phyloP scores from a whole-genome alignment of 208 protist species.

The Trypanosoma congolense region DNA sequence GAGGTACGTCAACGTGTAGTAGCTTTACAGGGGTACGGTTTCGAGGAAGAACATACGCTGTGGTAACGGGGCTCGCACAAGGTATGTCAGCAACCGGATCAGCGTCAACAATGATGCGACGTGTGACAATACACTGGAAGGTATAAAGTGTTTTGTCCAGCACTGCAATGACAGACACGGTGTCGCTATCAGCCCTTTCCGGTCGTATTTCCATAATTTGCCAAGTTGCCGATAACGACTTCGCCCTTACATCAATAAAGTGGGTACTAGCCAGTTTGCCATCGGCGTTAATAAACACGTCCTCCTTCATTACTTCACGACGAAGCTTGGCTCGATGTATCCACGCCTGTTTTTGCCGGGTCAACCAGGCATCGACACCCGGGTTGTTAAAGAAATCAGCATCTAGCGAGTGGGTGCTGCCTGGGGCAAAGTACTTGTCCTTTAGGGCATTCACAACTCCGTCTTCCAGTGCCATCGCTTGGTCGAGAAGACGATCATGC shows the following conservation, averaged over 20 bases:
- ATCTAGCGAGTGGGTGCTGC: constrained; percentile 55
- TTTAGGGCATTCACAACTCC: constrained; percentile 35
- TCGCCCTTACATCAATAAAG: constrained; percentile 80
- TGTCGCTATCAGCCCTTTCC: constrained; percentile 47
- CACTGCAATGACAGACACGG: constrained; percentile 56
- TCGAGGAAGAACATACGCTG: constrained; percentile 55
- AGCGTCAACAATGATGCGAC: constrained; percentile 59
- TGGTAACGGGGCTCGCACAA: constrained; percentile 5
- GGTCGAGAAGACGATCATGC: constrained; percentile 34
- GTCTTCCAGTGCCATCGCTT: constrained; percentile 48
- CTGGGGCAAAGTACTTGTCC: constrained; percentile 63
- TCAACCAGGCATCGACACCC: constrained; percentile 49
- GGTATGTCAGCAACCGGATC: constrained; percentile 18
- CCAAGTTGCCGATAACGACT: constrained; percentile 65
- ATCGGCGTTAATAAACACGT: constrained; percentile 6
- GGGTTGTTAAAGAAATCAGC: constrained; percentile 54
- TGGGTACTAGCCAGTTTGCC: constrained; percentile 31
- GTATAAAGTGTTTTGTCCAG: constrained; percentile 58
- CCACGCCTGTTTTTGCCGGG: constrained; percentile 51
- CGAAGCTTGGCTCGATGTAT: constrained; percentile 71
- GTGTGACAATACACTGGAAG: constrained; percentile 64
- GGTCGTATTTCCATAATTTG: constrained; percentile 75
- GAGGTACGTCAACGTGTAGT: constrained; percentile 50
- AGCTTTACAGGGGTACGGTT: constrained; percentile 28
- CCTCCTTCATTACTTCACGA: constrained; percentile 47